phyloP scores from a whole-genome alignment of 176 grass and related monocot genomes.

The Urochloa ruziziensis region DNA sequence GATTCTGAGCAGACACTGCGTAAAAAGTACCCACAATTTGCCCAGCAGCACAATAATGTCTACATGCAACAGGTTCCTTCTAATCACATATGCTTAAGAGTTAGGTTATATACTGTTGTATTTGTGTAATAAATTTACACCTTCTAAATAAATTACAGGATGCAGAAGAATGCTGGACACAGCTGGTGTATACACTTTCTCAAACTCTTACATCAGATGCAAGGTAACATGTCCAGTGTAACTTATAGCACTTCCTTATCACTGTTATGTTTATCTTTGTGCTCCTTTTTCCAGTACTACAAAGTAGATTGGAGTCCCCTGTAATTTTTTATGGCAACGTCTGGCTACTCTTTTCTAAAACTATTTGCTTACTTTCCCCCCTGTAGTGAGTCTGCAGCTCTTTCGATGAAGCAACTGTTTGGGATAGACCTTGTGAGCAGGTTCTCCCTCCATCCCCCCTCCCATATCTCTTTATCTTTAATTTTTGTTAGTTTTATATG shows the following conservation, averaged over 20 bases:
- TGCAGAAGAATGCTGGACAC: conserved; percentile 99
- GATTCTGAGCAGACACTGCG: conserved; percentile 66
- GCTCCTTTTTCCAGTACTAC: neutral
- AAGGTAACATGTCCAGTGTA: conserved; percentile 58
- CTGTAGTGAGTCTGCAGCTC: conserved; percentile 58
- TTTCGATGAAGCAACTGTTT: conserved; percentile 77
- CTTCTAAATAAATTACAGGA: conserved; percentile 51
- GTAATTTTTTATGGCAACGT: neutral
- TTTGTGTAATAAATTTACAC: conserved; percentile 28
- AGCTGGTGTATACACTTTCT: conserved; percentile 94
- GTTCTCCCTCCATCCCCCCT: conserved; percentile 23
- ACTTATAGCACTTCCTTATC: neutral
- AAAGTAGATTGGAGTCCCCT: neutral
- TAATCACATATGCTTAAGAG: conserved; percentile 10
- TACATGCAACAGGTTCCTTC: conserved; percentile 99
- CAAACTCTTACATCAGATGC: conserved; percentile 85
- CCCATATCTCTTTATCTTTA: neutral
- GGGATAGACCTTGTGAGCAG: conserved; percentile 88
- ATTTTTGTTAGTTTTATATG: neutral
- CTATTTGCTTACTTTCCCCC: neutral
- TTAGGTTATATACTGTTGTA: conserved; percentile 16
- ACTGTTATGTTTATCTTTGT: neutral
- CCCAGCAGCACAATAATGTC: conserved; percentile 92
- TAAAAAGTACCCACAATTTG: conserved; percentile 98
- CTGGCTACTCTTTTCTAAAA: neutral